These are phyloP conservation scores for Xylogone sp. DNA, from an alignment of 2,329 filamentous ascomycete species.

Conservation along the genomic window DNA sequence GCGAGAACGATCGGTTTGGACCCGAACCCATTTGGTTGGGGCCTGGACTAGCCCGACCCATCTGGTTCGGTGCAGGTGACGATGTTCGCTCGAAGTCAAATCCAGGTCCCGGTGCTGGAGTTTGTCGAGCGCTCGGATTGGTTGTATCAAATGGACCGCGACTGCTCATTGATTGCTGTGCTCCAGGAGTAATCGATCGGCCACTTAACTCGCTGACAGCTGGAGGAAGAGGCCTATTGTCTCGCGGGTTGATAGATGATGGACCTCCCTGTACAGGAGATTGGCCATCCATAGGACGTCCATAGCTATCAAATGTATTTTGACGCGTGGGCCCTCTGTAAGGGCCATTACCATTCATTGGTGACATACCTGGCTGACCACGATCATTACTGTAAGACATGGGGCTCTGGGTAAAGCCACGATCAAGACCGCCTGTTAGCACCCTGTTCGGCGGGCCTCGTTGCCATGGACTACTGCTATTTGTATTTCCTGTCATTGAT, in stretches of 20 bases:
- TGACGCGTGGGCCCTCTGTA: constrained; percentile 17
- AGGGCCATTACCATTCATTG: constrained; percentile 12
- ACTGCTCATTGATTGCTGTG: constrained; percentile 21
- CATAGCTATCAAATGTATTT: constrained; percentile 17
- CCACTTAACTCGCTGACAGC: constrained; percentile 12
- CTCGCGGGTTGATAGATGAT: not conserved
- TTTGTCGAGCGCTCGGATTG: constrained; percentile 7
- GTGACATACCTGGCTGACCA: constrained; percentile 1
- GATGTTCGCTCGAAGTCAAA: constrained; percentile 7
- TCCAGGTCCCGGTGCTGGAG: constrained; percentile 2
- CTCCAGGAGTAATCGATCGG: constrained; percentile 22
- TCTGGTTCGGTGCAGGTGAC: not conserved
- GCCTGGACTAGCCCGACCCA: constrained; percentile 7
- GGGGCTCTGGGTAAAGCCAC: constrained; percentile 24
- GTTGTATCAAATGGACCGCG: constrained; percentile 21
- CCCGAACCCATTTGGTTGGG: constrained; percentile 3
- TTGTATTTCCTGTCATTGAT: constrained; percentile 21
- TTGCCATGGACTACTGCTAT: constrained; percentile 20
- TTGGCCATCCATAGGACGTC: constrained; percentile 13
- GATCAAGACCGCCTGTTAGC: constrained; percentile 16
- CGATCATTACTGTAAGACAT: constrained; percentile 20
- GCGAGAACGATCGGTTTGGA: constrained; percentile 9
- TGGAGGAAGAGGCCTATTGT: constrained; percentile 8
- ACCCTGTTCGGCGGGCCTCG: constrained; percentile 19
- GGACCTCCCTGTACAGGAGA: not conserved